Evolutionary conservation across 73 alveolate species (phyloP), one percentile per base, ranked within the genome.

Genomic region (Tetrahymena elliotti): DNA sequence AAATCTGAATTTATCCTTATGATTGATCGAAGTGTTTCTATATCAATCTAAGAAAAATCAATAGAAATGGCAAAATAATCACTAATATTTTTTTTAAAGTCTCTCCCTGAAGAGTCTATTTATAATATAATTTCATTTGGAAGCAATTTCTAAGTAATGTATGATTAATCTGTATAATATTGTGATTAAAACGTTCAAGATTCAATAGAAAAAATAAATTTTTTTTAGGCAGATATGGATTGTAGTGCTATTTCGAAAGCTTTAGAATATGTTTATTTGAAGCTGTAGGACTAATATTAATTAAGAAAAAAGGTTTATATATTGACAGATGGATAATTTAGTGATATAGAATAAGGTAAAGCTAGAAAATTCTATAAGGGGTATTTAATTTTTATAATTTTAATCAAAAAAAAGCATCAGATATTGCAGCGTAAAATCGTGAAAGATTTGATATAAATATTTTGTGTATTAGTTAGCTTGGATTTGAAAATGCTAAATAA

Each of bases 291-390:
- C 36, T 33, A 35, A 35, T 53, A 84, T 16, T 93, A 38, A 33
- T 97, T 97, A 3, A 97, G 98, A 52, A 52, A 52, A 93, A 95
- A 94, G 93, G 93, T 98, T 16, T 98, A 96, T 94, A 94, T 98
- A 33, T 94, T 98, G 38, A 98, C 99, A 36, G 99, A 98, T 96
- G 99, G 99, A 15, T 98, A 94, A 37, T 98, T 98, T 27, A 40
- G 93, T 34, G 94, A 98, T 94, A 93, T 97, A 36, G 97, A 97
- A 83, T 84, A 83, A 38, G 97, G 98, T 24, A 84, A 97, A 22
- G 36, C 5, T 38, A 38, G 10, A 38, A 98, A 68, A 38, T 83
- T 94, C 36, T 96, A 98, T 37, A 93, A 95, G 31, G 93, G 38
- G 3, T 84, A 96, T 84, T 94, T 18, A 7, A 7, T 52, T 4